Evolutionary conservation across 31 red algal species (phyloP).

Genomic region (Odonthalia washingtoniensis): DNA sequence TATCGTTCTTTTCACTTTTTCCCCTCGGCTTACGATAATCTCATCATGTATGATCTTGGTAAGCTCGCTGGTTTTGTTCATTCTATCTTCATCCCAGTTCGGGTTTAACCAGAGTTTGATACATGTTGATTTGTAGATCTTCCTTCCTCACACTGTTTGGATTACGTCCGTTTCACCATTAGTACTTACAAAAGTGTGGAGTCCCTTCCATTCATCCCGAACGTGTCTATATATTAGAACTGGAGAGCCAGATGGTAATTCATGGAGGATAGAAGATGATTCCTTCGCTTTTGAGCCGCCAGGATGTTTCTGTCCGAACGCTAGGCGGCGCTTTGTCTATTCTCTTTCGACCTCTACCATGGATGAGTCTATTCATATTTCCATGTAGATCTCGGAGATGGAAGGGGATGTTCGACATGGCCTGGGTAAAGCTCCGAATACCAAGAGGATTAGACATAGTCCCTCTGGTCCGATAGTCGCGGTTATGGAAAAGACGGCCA

Average conservation of each 20-base stretch:
- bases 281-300: not conserved
- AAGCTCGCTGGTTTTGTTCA: not conserved
- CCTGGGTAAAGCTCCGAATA: conserved; percentile 38
- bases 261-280: not conserved
- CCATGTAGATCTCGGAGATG: not conserved
- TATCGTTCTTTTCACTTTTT: not conserved
- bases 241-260: not conserved
- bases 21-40: not conserved
- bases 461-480: conserved; percentile 43
- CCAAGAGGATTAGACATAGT: conserved; percentile 15
- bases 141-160: too few relatives aligned
- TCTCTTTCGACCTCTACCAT: not conserved
- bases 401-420: not conserved
- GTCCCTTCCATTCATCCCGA: not conserved
- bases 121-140: not conserved
- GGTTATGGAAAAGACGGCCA: conserved; percentile 35
- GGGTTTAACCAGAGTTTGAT: too few relatives aligned
- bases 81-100: not conserved
- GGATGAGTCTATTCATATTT: not conserved
- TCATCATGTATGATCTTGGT: not conserved
- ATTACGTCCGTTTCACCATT: not conserved
- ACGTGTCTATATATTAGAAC: not conserved
- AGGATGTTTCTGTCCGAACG: not conserved
- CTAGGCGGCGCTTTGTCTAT: not conserved
- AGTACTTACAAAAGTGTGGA: not conserved